These are phyloP conservation scores for Gracilaria caudata DNA, from an alignment of 23 red algal genomes.

Conservation along the genomic window DNA sequence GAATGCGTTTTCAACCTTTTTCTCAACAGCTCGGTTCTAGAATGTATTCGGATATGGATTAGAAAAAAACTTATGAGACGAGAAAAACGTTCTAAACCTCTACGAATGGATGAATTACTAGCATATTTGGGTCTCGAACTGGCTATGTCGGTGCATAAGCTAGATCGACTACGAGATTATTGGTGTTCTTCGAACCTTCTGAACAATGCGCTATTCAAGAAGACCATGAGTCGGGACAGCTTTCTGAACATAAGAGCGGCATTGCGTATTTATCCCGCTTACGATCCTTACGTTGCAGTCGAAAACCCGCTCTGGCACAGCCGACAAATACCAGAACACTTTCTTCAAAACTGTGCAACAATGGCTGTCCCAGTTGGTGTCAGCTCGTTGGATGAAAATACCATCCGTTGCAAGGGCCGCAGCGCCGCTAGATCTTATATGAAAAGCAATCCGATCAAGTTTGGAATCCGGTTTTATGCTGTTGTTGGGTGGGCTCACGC, in stretches of 20 bases:
- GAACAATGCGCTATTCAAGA: neutral
- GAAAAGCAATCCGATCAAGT: neutral
- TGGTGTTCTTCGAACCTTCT: neutral
- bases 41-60: neutral
- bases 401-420: neutral
- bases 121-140: neutral
- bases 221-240: neutral
- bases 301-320: neutral
- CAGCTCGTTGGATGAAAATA: conserved; percentile 4
- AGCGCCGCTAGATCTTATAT: neutral
- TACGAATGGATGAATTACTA: too few species aligned
- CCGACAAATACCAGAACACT: neutral
- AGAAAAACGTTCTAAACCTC: too few species aligned
- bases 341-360: neutral
- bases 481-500: neutral
- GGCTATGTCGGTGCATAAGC: neutral
- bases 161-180: neutral
- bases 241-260: conserved; percentile 7
- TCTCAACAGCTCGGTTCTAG: neutral
- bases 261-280: neutral
- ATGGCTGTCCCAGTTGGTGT: neutral
- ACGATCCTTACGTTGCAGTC: neutral
- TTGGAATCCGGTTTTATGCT: conserved; percentile 7
- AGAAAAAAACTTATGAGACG: too few species aligned
- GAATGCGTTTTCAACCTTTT: neutral